Base-by-base conservation (phyloP, 345 rosid genomes). In the Pistacia atlantica region DNA sequence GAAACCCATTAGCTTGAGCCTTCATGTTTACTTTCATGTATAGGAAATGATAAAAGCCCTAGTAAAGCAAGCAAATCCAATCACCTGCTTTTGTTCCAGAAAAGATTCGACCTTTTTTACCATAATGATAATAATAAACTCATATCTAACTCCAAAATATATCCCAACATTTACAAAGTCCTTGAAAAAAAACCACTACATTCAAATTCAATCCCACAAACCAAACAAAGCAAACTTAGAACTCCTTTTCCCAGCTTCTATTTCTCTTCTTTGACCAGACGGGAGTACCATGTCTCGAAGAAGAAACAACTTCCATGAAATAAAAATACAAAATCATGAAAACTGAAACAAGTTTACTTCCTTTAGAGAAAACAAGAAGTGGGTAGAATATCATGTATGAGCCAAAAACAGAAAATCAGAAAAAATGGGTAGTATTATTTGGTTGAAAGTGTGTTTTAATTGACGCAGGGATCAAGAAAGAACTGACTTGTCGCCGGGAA, bases 1-100 rank as follows among this genome's bases (percentile, higher is more conserved):
- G 55, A 61, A 84, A 86, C 35, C 97, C 99, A 92, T 90, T 93
- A 75, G 97, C 74, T 77, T 92, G 92, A 87, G 89, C 85, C 95
- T 93, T 96, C 99, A 96, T 96, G 87, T 69, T 86, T 67, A 71
- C 63, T 86, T 67, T 67, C 63, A 72, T 78, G 69, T 61, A 59
- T 28, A 61, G 25, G 60, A 35, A 73, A 59, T 28, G 59, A 73
- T 48, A 57, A 57, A 16, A 45, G 5, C 13, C 65, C 51, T 57
- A 37, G n/a, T 75, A 71, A 38, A 51, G 65, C 73, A 79, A 60
- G 66, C 76, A 63, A 73, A 80, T 73, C 79, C 77, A 51, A 64
- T 14, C 69, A 64, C 52, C 70, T 45, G 37, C 61, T 57, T 74
- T 74, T 74, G 51, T 64, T 52, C 35, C 59, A 28, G 18, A 5